Base-by-base conservation (phyloP, 345 rosid species). In the Draba incana region DNA sequence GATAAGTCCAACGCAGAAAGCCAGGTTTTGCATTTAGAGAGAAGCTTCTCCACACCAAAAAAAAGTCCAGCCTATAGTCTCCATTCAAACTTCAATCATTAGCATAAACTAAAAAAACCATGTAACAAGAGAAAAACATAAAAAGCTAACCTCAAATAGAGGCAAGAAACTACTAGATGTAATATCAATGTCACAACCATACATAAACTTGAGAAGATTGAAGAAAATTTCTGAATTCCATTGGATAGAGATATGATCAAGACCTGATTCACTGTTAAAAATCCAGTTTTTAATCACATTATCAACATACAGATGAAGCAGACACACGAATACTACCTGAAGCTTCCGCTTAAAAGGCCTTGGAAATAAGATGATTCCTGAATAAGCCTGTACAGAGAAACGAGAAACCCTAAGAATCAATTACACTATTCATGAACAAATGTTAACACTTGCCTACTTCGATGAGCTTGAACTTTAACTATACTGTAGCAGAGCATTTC, bases 31-130 rank as follows among this genome's bases (percentile, higher is more conserved):
- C 86, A 82, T 69, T 72, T 75, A 52, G 46, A 39, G 38, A 85
- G 81, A 77, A 85, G 90, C 69, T 14, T 69, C 71, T 84, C 88
- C 46, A 72, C 88, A 4, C 94, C 94, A 73, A 84, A 88, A 74
- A 71, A 88, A 69, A 88, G 86, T 9, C 90, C 88, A 73, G 72
- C 86, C 90, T 88, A 42, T 56, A 48, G 10, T 24, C 20, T 4
- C 43, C 55, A 25, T 9, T 9, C 30, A 23, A 5, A 28, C 3
- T 46, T 61, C 3, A 5, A n/a, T 7, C 49, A 52, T 25, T 43
- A 49, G 51, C 53, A 30, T 45, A 0, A 45, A 62, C 41, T 31
- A n/a, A 6, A 37, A 20, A 61, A 31, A 28, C 0, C 24, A 66
- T 15, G 33, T 56, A 38, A 67, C 61, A 38, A 13, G 66, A 59